A percentile compares a stretch with the other conserved stretches of the same genome.
Evolutionary conservation across 2,329 filamentous ascomycete genomes (phyloP).

Genomic region (Paecilomyces formosus): DNA sequence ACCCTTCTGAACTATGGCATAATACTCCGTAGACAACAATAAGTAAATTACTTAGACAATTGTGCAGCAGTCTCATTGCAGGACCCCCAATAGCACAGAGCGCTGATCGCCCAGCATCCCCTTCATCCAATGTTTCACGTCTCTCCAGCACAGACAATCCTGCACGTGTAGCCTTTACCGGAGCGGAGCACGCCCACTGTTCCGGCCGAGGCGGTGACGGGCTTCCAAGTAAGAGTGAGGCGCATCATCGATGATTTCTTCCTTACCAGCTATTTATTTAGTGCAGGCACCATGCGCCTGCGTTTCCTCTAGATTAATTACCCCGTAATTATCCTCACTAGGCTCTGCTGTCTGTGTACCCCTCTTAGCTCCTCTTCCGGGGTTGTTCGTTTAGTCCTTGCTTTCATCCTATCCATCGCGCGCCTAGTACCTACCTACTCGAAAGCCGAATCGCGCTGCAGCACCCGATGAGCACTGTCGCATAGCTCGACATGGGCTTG

Average conservation of each 20-base stretch:
- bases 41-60: no score
- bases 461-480: conserved; percentile 4
- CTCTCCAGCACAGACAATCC: neutral
- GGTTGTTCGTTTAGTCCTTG: neutral
- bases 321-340: neutral
- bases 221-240: neutral
- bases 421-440: neutral
- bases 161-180: neutral
- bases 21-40: no score
- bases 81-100: neutral
- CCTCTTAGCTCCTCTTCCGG: neutral
- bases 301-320: neutral
- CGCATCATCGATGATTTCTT: neutral
- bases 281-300: neutral
- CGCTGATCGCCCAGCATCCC: neutral
- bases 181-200: neutral
- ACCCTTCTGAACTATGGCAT: no score
- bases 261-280: conserved; percentile 2
- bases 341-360: neutral
- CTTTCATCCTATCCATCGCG: neutral
- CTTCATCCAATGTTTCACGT: neutral
- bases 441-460: neutral
- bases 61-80: no score
- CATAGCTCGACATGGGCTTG: conserved; percentile 25
- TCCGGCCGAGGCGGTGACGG: neutral